phyloP scores from a whole-genome alignment of 2,329 filamentous ascomycete genomes.

The Nemania diffusa region DNA sequence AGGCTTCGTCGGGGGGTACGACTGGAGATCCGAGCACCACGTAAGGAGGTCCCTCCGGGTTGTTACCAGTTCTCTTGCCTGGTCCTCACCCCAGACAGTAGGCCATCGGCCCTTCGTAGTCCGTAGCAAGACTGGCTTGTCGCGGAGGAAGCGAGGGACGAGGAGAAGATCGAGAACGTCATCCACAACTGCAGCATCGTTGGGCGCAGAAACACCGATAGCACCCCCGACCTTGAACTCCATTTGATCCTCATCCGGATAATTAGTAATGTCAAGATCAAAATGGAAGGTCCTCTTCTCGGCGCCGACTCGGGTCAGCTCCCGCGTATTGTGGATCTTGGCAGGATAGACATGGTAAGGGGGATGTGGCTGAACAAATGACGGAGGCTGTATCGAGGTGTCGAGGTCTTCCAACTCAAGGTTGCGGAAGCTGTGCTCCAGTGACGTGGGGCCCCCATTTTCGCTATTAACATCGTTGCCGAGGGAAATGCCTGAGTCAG shows the following conservation, averaged over 20 bases:
- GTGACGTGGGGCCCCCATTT: slow-evolving; percentile 46
- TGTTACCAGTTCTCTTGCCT: slow-evolving; percentile 85
- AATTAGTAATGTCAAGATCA: slow-evolving; percentile 95
- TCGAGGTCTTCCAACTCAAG: slow-evolving; percentile 59
- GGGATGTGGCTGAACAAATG: slow-evolving; percentile 92
- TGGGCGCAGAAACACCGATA: slow-evolving; percentile 92
- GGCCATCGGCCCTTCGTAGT: slow-evolving; percentile 90
- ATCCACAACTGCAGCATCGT: slow-evolving; percentile 79
- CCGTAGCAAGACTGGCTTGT: slow-evolving; percentile 82
- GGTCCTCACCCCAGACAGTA: slow-evolving; percentile 95
- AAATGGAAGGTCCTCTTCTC: slow-evolving; percentile 99
- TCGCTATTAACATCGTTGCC: slow-evolving; percentile 53
- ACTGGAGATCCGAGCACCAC: slow-evolving; percentile 95
- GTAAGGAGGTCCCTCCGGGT: slow-evolving; percentile 91
- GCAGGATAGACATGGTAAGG: slow-evolving; percentile 92
- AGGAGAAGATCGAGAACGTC: slow-evolving; percentile 84
- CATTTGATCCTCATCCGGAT: slow-evolving; percentile 82
- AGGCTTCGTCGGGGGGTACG: slow-evolving; percentile 88
- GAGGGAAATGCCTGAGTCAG: slow-evolving; percentile 62
- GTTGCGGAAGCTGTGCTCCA: slow-evolving; percentile 42
- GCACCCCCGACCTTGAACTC: slow-evolving; percentile 98
- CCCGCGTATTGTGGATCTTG: slow-evolving; percentile 84
- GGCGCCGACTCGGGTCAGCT: slow-evolving; percentile 86
- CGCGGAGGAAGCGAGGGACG: slow-evolving; percentile 82
- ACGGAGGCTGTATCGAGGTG: slow-evolving; percentile 77